Evolutionary conservation across 257 asterid species (phyloP).

Genomic region (Ilex asprella): DNA sequence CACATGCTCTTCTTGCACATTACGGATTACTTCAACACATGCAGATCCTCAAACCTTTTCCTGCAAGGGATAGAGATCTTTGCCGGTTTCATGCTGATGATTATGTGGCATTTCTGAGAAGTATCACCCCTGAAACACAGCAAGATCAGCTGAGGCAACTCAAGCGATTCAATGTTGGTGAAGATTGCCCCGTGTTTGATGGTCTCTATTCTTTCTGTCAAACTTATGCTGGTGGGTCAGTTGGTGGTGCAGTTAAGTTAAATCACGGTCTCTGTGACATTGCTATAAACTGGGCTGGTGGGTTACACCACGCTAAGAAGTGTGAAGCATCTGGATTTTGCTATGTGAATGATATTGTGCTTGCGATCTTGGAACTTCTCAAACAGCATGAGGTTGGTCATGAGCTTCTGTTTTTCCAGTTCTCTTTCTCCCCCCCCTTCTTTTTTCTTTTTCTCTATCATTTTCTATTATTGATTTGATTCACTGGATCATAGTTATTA

Average conservation of each 20-base stretch:
- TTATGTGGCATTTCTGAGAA: neutral
- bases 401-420: neutral
- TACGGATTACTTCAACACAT: neutral
- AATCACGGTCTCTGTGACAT: neutral
- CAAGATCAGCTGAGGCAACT: slow-evolving; percentile 2
- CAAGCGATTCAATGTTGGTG: slow-evolving; percentile 1
- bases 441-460: too few relatives aligned
- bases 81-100: slow-evolving; percentile 2
- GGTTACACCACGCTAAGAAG: neutral
- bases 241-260: neutral
- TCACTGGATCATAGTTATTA: neutral
- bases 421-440: too few relatives aligned
- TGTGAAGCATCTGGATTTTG: slow-evolving; percentile 1
- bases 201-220: neutral
- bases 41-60: neutral
- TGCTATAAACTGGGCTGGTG: neutral
- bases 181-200: slow-evolving; percentile 1
- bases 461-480: neutral
- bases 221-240: neutral
- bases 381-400: slow-evolving; percentile 1
- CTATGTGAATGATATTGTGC: slow-evolving; percentile 2
- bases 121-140: neutral
- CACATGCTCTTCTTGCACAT: slow-evolving; percentile 2
- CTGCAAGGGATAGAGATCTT: neutral
- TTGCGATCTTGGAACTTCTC: neutral